phyloP scores from a whole-genome alignment of 1,284 basidiomycete genomes.

The Puccinia triticina region DNA sequence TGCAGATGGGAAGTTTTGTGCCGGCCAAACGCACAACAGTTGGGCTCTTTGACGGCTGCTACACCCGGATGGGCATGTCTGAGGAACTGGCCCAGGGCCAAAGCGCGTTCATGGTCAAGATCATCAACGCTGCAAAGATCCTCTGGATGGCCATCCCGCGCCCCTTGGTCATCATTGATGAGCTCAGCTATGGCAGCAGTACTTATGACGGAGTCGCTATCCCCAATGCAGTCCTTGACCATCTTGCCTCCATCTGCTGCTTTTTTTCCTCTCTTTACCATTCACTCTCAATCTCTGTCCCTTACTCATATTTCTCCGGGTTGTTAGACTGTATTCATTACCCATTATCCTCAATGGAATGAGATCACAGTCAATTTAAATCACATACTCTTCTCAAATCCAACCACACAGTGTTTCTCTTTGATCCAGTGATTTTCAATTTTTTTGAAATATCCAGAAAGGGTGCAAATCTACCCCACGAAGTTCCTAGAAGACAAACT shows the following conservation, averaged over 20 bases:
- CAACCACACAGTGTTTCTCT: background rate
- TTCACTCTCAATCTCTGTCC: slow-evolving; percentile 56
- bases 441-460: background rate
- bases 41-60: slow-evolving; percentile 56
- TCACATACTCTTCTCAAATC: background rate
- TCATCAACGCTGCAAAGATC: slow-evolving; percentile 57
- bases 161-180: slow-evolving; percentile 38
- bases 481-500: slow-evolving; percentile 6
- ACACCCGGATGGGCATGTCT: slow-evolving; percentile 59
- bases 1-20: slow-evolving; percentile 53
- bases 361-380: slow-evolving; percentile 23
- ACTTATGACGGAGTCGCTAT: slow-evolving; percentile 45
- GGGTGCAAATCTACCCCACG: slow-evolving; percentile 39
- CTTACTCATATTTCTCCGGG: slow-evolving; percentile 55
- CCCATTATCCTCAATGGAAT: slow-evolving; percentile 38
- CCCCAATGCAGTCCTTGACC: slow-evolving; percentile 27
- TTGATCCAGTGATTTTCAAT: background rate
- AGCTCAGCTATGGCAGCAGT: slow-evolving; percentile 43
- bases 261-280: slow-evolving; percentile 53
- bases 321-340: slow-evolving; percentile 44
- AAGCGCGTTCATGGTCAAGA: slow-evolving; percentile 59
- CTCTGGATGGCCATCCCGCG: slow-evolving; percentile 55
- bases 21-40: slow-evolving; percentile 55
- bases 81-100: slow-evolving; percentile 57
- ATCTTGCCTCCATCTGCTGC: slow-evolving; percentile 4